Conservation (phyloP, 2,329 filamentous ascomycete species). For the Colletotrichum cereale region DNA sequence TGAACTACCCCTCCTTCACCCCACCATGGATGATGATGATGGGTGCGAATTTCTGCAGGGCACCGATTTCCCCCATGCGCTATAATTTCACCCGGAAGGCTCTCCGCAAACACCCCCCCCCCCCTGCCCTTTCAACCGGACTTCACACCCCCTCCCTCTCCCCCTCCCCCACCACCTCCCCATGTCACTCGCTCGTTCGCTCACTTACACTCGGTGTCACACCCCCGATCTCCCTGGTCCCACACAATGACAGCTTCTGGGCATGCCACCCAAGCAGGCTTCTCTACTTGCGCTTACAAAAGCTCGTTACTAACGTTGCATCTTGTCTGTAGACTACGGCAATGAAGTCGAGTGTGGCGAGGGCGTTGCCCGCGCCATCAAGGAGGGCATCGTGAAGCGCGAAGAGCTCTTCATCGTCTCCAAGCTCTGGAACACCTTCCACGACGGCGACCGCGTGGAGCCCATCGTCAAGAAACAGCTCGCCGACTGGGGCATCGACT, state of each 20-base stretch:
- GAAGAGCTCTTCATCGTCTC: slow-evolving; percentile 92
- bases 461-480: slow-evolving; percentile 83
- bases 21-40: slow-evolving; percentile 34
- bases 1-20: slow-evolving; percentile 39
- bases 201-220: slow-evolving; percentile 28
- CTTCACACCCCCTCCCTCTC: slow-evolving; percentile 12
- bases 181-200: slow-evolving; percentile 2
- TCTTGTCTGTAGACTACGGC: slow-evolving; percentile 74
- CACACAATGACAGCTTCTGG: slow-evolving; percentile 5
- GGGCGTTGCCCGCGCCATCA: slow-evolving; percentile 82
- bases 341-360: slow-evolving; percentile 85
- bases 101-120: slow-evolving; percentile 28
- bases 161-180: slow-evolving; percentile 3
- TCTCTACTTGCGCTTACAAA: not conserved
- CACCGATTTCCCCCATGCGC: slow-evolving; percentile 20
- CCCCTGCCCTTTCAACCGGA: slow-evolving; percentile 9
- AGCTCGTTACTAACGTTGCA: slow-evolving; percentile 10
- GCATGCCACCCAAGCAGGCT: not conserved
- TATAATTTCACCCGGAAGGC: slow-evolving; percentile 32
- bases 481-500: slow-evolving; percentile 85
- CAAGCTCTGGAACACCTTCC: slow-evolving; percentile 95
- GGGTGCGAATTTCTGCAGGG: slow-evolving; percentile 27
- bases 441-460: slow-evolving; percentile 82
- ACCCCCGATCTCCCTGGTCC: slow-evolving; percentile 15
- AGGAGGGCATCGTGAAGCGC: slow-evolving; percentile 84